Conservation (phyloP, 805 yeast genomes). For the Pichia nakasei region DNA sequence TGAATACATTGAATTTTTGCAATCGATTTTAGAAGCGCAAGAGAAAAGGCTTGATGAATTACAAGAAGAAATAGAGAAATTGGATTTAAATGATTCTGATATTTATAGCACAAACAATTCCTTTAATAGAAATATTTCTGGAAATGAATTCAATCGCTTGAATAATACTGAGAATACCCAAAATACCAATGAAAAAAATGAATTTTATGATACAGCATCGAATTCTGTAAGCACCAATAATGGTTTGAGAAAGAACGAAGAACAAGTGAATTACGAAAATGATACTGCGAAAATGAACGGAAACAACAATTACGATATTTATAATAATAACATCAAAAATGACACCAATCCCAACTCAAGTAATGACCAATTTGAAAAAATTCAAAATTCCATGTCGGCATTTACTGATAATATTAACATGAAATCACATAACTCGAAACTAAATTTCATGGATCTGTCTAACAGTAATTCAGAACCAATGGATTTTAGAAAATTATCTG, state of each 20-base stretch:
- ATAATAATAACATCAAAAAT: background rate
- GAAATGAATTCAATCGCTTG: no score
- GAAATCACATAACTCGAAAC: constrained; percentile 2
- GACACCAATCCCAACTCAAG: background rate
- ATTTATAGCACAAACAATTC: background rate
- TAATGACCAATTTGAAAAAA: background rate
- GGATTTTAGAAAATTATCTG: constrained; percentile 6
- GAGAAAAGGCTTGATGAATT: constrained; percentile 37
- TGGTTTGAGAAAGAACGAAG: background rate
- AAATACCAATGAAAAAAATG: background rate
- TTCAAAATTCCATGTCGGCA: constrained; percentile 2
- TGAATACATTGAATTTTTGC: constrained; percentile 64
- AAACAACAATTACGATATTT: background rate
- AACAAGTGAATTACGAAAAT: background rate
- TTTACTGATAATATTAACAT: constrained; percentile 1
- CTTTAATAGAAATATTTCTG: background rate
- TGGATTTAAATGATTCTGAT: constrained; percentile 5
- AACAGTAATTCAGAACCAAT: constrained; percentile 2
- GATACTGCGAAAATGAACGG: background rate
- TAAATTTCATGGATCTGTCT: constrained; percentile 7
- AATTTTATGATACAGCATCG: background rate
- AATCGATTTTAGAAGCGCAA: constrained; percentile 51
- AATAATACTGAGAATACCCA: background rate
- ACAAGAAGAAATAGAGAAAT: constrained; percentile 27
- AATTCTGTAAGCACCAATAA: background rate